phyloP scores from a whole-genome alignment of 2,329 filamentous ascomycete genomes.

The Claviceps purpurea region DNA sequence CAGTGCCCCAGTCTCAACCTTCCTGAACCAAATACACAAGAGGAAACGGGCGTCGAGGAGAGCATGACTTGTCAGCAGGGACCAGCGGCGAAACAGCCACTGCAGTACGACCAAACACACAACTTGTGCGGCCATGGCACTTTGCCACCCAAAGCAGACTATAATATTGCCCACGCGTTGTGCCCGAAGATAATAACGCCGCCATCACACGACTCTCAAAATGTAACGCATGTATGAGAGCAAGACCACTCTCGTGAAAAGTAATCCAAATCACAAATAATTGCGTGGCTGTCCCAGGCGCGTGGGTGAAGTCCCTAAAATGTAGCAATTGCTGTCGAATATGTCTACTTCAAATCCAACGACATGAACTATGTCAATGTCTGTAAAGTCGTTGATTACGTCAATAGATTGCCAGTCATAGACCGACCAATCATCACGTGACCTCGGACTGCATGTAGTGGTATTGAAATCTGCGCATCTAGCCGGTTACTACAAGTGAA shows the following conservation, averaged over 20 bases:
- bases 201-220: background rate
- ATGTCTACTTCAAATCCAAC: conserved; percentile 31
- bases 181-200: conserved; percentile 6
- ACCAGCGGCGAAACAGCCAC: background rate
- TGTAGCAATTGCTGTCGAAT: conserved; percentile 44
- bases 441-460: conserved; percentile 1
- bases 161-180: background rate
- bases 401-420: background rate
- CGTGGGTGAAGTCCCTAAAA: conserved; percentile 37
- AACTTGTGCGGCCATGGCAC: background rate
- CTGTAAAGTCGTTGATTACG: conserved; percentile 4
- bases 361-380: conserved; percentile 5
- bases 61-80: background rate
- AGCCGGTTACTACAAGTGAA: background rate
- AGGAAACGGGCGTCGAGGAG: background rate
- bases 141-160: conserved; percentile 4
- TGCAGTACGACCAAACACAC: background rate
- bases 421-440: background rate
- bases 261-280: conserved; percentile 11
- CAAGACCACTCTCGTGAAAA: conserved; percentile 6
- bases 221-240: conserved; percentile 6
- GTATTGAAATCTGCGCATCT: background rate
- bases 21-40: background rate
- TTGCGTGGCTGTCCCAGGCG: conserved; percentile 7
- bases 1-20: background rate